Evolutionary conservation across 257 asterid genomes (phyloP), one percentile per base, ranked within the genome.

Genomic region (Primulina huaijiensis): DNA sequence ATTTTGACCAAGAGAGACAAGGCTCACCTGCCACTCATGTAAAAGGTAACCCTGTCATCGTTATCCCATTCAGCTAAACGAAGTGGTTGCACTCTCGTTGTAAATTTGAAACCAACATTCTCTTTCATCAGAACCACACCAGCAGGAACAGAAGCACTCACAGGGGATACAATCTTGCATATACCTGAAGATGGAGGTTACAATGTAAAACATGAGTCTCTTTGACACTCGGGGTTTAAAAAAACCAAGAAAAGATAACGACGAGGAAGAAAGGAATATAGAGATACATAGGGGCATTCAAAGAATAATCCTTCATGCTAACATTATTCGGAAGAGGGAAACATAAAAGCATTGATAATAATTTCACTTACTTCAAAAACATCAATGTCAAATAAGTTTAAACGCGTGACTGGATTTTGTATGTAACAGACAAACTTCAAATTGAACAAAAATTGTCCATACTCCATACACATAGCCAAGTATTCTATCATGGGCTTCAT

Each of bases 31-130:
- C 97, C 99, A 72, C 99, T 94, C 97, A 89, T 89, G 76, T 85
- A 91, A 77, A 87, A 94, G 56, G 99, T 91, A 86, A 94, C 91
- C 78, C 71, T 89, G 85, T 94, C 99, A 80, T 85, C 92, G 27
- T 72, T 80, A 79, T 89, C 84, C 99, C 99, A 94, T 81, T 91
- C 97, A 64, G 97, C 92, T 80, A 94, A 83, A 35, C 99, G 95
- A 78, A 94, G 95, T 23, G 99, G 99, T 81, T 94, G 99, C 75
- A 94, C 97, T 81, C 96, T 82, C 64, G 99, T 94, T 30, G 97
- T 89, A 80, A 94, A 94, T 85, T 86, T 94, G 79, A 91, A 94
- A 64, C 96, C 93, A 76, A 80, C 78, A 68, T 88, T 88, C 75
- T 94, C 99, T 82, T 91, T 94, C 89, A 83, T 86, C 75, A 94